A percentile compares a stretch with the other conserved stretches of the same genome.
These are phyloP conservation scores for Pseudocercospora eumusae DNA, from an alignment of 2,329 filamentous ascomycete genomes.

Conservation along the genomic window DNA sequence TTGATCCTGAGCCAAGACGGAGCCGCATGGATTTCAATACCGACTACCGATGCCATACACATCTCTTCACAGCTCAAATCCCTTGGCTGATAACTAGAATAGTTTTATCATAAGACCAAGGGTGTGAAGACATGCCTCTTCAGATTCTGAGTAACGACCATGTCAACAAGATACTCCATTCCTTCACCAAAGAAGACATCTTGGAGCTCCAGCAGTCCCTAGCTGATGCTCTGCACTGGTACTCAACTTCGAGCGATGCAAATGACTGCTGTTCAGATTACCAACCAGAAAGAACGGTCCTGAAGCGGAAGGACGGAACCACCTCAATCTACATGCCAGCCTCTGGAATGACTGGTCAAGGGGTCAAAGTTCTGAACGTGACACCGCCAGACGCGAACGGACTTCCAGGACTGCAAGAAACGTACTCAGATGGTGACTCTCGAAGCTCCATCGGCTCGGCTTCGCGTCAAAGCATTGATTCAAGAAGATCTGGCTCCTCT, in stretches of 20 bases:
- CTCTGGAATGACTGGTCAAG: conserved; percentile 59
- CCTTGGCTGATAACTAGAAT: conserved; percentile 5
- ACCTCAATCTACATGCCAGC: conserved; percentile 70
- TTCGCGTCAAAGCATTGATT: conserved; percentile 31
- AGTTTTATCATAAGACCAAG: conserved; percentile 4
- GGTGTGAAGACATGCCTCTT: conserved; percentile 60
- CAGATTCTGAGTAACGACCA: conserved; percentile 61
- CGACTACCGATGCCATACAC: background rate
- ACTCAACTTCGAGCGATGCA: conserved; percentile 62
- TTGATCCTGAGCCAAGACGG: background rate
- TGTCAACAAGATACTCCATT: conserved; percentile 57
- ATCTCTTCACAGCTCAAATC: background rate
- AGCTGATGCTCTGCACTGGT: conserved; percentile 63
- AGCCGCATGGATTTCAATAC: background rate
- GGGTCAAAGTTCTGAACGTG: conserved; percentile 66
- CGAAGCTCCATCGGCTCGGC: conserved; percentile 34
- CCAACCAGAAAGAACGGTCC: conserved; percentile 62
- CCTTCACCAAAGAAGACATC: conserved; percentile 59
- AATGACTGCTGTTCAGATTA: conserved; percentile 60
- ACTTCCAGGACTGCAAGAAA: conserved; percentile 31
- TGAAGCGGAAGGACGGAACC: conserved; percentile 62
- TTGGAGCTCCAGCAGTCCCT: conserved; percentile 59
- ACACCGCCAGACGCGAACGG: conserved; percentile 39
- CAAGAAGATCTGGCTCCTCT: conserved; percentile 34
- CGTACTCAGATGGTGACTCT: conserved; percentile 30